Evolutionary conservation across 2,329 filamentous ascomycete genomes (phyloP).

Genomic region (Aureobasidium sp.): DNA sequence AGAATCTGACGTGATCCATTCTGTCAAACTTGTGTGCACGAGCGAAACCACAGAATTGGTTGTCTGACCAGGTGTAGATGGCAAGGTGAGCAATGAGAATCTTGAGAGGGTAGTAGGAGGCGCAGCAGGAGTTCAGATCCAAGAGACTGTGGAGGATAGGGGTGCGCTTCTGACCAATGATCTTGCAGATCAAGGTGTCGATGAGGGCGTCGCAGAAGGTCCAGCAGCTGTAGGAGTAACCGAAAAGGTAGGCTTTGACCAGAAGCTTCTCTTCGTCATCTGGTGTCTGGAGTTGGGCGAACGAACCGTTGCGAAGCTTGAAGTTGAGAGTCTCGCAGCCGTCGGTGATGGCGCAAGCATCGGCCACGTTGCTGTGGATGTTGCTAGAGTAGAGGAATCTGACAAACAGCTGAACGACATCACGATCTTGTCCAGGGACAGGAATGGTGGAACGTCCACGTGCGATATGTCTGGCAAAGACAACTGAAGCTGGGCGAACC

Average conservation of each 20-base stretch:
- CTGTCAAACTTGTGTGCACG: neutral
- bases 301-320: neutral
- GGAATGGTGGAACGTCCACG: neutral
- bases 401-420: neutral
- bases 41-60: neutral
- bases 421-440: neutral
- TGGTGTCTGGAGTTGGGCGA: neutral
- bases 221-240: neutral
- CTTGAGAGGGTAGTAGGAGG: neutral
- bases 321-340: neutral
- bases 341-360: neutral
- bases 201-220: neutral
- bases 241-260: neutral
- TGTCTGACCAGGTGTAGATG: neutral
- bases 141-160: neutral
- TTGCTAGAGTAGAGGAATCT: slow-evolving; percentile 3
- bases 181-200: neutral
- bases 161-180: neutral
- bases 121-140: neutral
- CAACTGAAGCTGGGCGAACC: neutral
- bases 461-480: neutral
- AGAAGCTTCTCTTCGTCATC: neutral
- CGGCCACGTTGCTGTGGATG: neutral
- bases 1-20: neutral
- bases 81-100: neutral